phyloP scores from a whole-genome alignment of 192 early-diverging fungal species.

The Endogone sp. region DNA sequence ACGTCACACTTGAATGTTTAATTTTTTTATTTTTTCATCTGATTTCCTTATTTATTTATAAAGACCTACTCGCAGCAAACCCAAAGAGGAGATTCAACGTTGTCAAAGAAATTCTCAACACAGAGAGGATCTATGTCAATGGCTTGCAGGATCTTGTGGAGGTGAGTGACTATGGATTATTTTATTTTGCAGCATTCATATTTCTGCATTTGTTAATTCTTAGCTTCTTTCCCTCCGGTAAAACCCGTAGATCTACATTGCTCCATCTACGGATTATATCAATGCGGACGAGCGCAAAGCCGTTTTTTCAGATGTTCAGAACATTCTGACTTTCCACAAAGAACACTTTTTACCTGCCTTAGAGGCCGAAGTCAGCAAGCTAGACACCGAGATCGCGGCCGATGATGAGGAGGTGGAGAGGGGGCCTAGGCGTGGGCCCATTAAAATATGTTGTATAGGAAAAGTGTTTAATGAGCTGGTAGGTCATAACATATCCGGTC shows the following conservation, averaged over 20 bases:
- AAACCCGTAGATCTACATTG: constrained; percentile 19
- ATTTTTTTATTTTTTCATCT: too few relatives aligned
- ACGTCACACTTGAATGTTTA: too few relatives aligned
- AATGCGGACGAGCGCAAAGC: constrained; percentile 52
- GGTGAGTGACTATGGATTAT: constrained; percentile 54
- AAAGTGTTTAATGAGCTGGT: constrained; percentile 70
- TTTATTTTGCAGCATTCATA: constrained; percentile 8
- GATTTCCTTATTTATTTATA: too few relatives aligned
- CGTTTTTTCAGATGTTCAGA: constrained; percentile 74
- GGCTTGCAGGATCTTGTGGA: constrained; percentile 70
- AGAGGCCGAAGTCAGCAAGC: constrained; percentile 23
- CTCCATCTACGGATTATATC: constrained; percentile 38
- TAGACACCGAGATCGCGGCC: background rate
- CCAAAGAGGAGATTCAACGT: constrained; percentile 55
- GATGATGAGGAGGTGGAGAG: too few relatives aligned
- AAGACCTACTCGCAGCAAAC: constrained; percentile 7
- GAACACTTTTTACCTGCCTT: constrained; percentile 64
- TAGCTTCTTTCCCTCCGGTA: background rate
- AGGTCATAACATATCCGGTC: too few relatives aligned
- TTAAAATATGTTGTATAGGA: constrained; percentile 53
- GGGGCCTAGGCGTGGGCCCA: constrained; percentile 11
- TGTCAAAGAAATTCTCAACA: constrained; percentile 75
- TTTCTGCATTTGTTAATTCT: too few relatives aligned
- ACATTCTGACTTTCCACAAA: constrained; percentile 65
- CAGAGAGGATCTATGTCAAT: constrained; percentile 86